Base-by-base conservation (phyloP, 495 filamentous ascomycete genomes). In the Letharia lupina region DNA sequence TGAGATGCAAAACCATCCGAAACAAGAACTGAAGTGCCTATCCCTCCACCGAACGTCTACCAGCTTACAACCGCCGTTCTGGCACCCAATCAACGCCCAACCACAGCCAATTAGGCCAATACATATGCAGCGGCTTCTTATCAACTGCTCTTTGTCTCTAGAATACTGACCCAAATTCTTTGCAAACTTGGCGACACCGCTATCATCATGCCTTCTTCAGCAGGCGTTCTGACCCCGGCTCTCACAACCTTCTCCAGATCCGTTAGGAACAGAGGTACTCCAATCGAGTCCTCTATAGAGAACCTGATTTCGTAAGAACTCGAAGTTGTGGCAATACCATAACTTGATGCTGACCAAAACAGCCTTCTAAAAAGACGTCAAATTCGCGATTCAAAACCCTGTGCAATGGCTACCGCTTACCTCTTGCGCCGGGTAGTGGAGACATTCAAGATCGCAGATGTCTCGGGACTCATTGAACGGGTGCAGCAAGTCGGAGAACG, bases 281-380 rank as follows among this genome's bases (percentile, higher is more conserved):
- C 86, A 20, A 82, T 91, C 35, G 91, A 96, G 65, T 82, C 87
- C 35, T 93, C 89, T 2, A 88, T 93, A 64, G 90, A 95, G 70
- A 82, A 86, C 64, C 78, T 96, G 64, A 85, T 93, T 65, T 89
- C 88, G 90, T 96, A 76, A 69, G 88, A 76, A 44, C 16, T 41
- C 39, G 11, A n/a, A 35, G 35, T 13, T 10, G 35, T 48, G 41
- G n/a, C 33, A 6, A 20, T 15, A 41, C 64, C 31, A 56, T 31
- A 40, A 15, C 20, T 18, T 20, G 54, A 20, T 31, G 39, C 64
- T 66, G 20, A 66, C 35, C 20, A 15, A 39, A 56, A 35, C 70
- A 96, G 91, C 58, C 86, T 96, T 44, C 84, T 98, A 45, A 96
- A 96, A 75, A 82, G 92, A 72, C 83, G 93, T 70, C 92, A 97